phyloP scores from a whole-genome alignment of 2,329 filamentous ascomycete genomes.

The Endocalyx cinctus region DNA sequence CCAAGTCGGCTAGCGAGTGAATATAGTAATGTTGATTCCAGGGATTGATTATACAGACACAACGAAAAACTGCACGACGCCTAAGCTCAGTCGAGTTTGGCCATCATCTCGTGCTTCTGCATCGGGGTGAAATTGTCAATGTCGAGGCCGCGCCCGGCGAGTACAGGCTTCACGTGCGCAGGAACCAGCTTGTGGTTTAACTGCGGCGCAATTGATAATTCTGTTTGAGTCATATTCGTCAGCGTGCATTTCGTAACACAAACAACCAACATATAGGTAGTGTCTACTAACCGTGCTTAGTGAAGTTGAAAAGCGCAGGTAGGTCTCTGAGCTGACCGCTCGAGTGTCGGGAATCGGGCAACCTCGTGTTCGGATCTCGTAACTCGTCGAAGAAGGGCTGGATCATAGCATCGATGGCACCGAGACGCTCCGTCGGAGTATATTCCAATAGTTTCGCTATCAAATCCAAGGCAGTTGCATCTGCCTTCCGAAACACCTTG shows the following conservation, averaged over 20 bases:
- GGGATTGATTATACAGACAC: slow-evolving; percentile 24
- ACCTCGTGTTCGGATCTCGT: slow-evolving; percentile 80
- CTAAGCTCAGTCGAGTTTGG: slow-evolving; percentile 93
- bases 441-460: slow-evolving; percentile 94
- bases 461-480: slow-evolving; percentile 86
- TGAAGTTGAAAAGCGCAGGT: slow-evolving; percentile 88
- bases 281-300: slow-evolving; percentile 80
- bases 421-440: slow-evolving; percentile 90
- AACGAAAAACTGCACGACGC: slow-evolving; percentile 23
- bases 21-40: slow-evolving; percentile 26
- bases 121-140: slow-evolving; percentile 91
- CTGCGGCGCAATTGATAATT: slow-evolving; percentile 89
- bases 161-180: slow-evolving; percentile 67
- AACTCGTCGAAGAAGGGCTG: slow-evolving; percentile 99
- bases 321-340: slow-evolving; percentile 76
- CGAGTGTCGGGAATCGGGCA: slow-evolving; percentile 91
- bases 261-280: neutral
- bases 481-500: slow-evolving; percentile 98
- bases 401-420: slow-evolving; percentile 93
- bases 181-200: slow-evolving; percentile 89
- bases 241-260: slow-evolving; percentile 13
- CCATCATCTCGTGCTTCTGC: slow-evolving; percentile 94
- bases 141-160: slow-evolving; percentile 77
- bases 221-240: slow-evolving; percentile 41
- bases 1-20: slow-evolving; percentile 25